Evolutionary conservation across 306 rosid genomes (phyloP).

Genomic region (Vigna unguiculata): DNA sequence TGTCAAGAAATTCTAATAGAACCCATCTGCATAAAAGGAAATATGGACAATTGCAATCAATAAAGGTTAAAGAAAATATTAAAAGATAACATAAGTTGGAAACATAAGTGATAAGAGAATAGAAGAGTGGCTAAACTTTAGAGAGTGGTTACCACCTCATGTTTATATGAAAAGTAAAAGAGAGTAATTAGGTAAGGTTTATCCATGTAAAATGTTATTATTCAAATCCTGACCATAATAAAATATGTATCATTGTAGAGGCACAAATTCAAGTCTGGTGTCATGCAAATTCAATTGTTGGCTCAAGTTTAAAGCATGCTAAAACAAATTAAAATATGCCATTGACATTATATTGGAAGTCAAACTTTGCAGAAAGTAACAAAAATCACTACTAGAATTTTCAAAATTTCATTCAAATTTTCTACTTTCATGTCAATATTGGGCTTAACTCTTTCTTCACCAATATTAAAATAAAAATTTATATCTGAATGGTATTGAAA

Average conservation of each 20-base stretch:
- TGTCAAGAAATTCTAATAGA: slow-evolving; percentile 97
- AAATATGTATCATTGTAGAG: not conserved
- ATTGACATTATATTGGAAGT: not conserved
- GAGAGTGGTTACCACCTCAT: not conserved
- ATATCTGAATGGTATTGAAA: too few relatives aligned
- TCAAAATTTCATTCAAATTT: too few relatives aligned
- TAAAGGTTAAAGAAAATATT: slow-evolving; percentile 14
- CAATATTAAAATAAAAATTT: too few relatives aligned
- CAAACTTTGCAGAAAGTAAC: slow-evolving; percentile 7
- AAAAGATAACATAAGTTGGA: not conserved
- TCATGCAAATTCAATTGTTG: not conserved
- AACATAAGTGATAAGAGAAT: slow-evolving; percentile 34
- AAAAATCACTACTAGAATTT: too few relatives aligned
- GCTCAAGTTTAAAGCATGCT: slow-evolving; percentile 7
- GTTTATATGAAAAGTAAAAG: not conserved
- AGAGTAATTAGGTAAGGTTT: not conserved
- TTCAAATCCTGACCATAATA: slow-evolving; percentile 18
- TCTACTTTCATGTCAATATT: too few relatives aligned
- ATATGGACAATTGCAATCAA: slow-evolving; percentile 44
- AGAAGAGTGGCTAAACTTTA: slow-evolving; percentile 22
- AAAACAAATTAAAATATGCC: not conserved
- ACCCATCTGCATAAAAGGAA: slow-evolving; percentile 80
- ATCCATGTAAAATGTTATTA: not conserved
- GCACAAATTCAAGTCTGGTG: not conserved
- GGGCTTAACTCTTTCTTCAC: too few relatives aligned